These are phyloP conservation scores for Aspergillus spinulosporus DNA, from an alignment of 2,329 filamentous ascomycete species.

Conservation along the genomic window DNA sequence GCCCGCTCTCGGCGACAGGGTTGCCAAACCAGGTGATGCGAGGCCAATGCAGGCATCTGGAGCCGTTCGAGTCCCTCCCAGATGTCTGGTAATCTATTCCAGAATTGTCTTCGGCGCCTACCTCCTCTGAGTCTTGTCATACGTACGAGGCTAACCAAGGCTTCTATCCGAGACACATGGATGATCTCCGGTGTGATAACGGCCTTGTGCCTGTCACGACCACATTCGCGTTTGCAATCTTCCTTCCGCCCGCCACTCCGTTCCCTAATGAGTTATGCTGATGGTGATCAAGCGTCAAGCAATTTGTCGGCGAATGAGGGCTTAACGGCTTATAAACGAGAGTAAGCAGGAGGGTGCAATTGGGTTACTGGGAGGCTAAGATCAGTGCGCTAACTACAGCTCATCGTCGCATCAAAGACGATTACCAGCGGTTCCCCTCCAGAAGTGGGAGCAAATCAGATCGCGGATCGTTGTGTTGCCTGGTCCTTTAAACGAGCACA, in stretches of 20 bases:
- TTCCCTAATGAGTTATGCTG: not conserved
- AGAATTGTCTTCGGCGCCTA: not conserved
- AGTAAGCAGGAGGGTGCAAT: not conserved
- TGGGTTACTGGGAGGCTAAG: not conserved
- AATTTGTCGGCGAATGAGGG: not conserved
- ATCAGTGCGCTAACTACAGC: not conserved
- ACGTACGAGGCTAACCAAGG: not conserved
- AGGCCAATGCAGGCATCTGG: slow-evolving; percentile 7
- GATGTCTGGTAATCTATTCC: slow-evolving; percentile 10
- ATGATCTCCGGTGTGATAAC: slow-evolving; percentile 3
- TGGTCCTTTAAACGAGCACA: not conserved
- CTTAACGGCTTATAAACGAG: not conserved
- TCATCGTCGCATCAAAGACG: not conserved
- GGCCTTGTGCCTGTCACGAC: not conserved
- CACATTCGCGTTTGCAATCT: not conserved
- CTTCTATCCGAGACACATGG: not conserved
- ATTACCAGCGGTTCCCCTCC: not conserved
- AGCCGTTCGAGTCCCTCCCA: slow-evolving; percentile 5
- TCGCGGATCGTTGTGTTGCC: not conserved
- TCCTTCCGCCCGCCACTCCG: slow-evolving; percentile 5
- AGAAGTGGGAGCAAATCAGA: not conserved
- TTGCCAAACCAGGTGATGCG: slow-evolving; percentile 5
- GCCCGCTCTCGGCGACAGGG: not conserved
- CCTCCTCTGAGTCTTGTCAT: not conserved
- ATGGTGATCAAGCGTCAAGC: not conserved